Base-by-base conservation (phyloP, 306 rosid genomes). In the Quercus aquifolioides region DNA sequence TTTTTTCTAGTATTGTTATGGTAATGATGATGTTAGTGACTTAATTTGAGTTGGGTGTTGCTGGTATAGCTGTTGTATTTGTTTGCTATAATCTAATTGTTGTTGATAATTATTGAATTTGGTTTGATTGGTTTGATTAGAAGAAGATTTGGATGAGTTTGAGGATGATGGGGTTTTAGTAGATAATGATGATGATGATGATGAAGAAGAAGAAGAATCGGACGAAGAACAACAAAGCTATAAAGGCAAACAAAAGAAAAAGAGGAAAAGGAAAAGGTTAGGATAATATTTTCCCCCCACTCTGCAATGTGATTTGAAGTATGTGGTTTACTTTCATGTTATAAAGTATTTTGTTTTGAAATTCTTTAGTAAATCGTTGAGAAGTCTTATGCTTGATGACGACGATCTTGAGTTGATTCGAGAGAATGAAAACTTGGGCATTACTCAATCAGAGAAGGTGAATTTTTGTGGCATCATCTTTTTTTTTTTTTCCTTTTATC, bases 351-450 rank as follows among this genome's bases (percentile, higher is more conserved):
- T 63, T 72, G 23, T 30, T 57, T 25, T 59, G 63, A 74, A 18
- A 31, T 60, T 83, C 77, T 49, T 81, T 85, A 86, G 87, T 63
- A 86, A 60, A 80, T 78, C 81, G 14, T 75, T 56, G 19, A 54
- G 59, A 59, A 38, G 8, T 72, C 4, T 86, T 74, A 71, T 78
- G 78, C 85, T 84, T 58, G 89, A 86, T 26, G 79, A 78, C 20
- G 89, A 86, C 18, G 89, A 86, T 84, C 85, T 86, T 75, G 89
- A 86, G 68, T 70, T 86, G 56, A 79, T 86, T 43, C 84, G 76
- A 56, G 89, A 86, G 64, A 86, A 84, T 74, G 21, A 41, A 59
- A 67, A 17, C 55, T 41, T 14, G 18, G 31, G 62, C 70, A 25
- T 74, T 26, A 60, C 69, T 63, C 76, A 77, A 31, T 76, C 63